Conservation (phyloP, 148 eudicot species). For the Rheum nobile region DNA sequence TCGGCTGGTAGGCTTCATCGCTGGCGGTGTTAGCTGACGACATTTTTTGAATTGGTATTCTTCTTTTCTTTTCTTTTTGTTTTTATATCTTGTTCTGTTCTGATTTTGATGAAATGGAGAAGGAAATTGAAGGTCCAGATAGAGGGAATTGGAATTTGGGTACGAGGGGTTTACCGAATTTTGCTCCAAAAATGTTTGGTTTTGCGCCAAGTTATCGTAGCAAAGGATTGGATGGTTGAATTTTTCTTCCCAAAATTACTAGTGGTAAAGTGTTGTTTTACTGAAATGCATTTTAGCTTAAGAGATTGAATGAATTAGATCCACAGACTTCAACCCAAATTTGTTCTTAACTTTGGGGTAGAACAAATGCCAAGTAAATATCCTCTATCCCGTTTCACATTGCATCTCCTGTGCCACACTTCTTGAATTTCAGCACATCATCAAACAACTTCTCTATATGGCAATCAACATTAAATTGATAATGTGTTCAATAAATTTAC, state of each 20-base stretch:
- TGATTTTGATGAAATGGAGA: not conserved
- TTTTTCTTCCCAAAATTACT: not conserved
- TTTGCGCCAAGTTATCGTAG: not conserved
- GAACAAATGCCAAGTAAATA: not conserved
- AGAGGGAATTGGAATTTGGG: not conserved
- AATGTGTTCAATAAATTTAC: no score
- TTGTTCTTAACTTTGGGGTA: no score
- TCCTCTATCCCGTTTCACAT: not conserved
- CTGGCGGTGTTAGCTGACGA: not conserved
- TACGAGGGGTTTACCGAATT: not conserved
- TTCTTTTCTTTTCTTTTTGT: not conserved
- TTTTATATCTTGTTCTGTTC: not conserved
- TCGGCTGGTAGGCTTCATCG: not conserved
- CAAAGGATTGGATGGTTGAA: not conserved
- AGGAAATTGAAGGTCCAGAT: not conserved
- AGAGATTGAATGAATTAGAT: not conserved
- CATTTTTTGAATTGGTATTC: not conserved
- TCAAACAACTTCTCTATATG: not conserved
- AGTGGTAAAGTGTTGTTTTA: not conserved
- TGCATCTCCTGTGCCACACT: no score
- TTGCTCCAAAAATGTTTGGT: not conserved
- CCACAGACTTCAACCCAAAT: not conserved
- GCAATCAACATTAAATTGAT: not conserved
- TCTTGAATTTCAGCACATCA: not conserved
- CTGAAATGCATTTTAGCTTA: not conserved